Base-by-base conservation (phyloP, 2,329 filamentous ascomycete genomes). In the Alternaria ethzedia region DNA sequence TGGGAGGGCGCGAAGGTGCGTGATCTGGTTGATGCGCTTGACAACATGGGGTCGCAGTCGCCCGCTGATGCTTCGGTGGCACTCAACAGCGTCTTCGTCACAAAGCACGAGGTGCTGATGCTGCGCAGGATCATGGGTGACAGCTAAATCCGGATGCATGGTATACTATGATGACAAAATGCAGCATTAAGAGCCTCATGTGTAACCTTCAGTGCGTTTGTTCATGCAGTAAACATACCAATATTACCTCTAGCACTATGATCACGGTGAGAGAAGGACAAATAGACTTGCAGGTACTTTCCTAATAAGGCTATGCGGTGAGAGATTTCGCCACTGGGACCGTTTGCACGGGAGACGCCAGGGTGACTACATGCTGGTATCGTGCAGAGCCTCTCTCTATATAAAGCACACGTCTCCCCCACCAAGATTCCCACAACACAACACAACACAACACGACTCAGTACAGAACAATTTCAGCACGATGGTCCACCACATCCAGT, bases 71-170 rank as follows among this genome's bases (percentile, higher is more conserved):
- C 17, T 9, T 45, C 43, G 11, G 26, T 50, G 43, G 59, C 55
- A 4, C 54, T 71, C 11, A 70, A 68, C 49, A 77, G 77, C 13
- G 73, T 86, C 1, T 86, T 86, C 70, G 82, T 86, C 15, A 86
- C 83, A 8, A 87, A 86, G 75, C 84, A 86, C 73, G 83, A 86
- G 68, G 82, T 86, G 2, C 67, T 85, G 56, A 82, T 83, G 80
- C 67, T 86, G 67, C 79, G 80, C 67, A 66, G 77, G 49, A 69
- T 72, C 61, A 78, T 81, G 77, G 75, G 75, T 4, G 41, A 52
- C 25, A 43, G 55, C 46, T 58, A 21, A 57, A 13, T 3, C 1
- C n/a, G 32, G 2, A 12, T 12, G 25, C 5, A 36, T 3, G 15
- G 9, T 12, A 23, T 6, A 6, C 7, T 25, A 9, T 23, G 3